Conservation (phyloP, 768 basidiomycete species). For the Podaxis pistillaris region DNA sequence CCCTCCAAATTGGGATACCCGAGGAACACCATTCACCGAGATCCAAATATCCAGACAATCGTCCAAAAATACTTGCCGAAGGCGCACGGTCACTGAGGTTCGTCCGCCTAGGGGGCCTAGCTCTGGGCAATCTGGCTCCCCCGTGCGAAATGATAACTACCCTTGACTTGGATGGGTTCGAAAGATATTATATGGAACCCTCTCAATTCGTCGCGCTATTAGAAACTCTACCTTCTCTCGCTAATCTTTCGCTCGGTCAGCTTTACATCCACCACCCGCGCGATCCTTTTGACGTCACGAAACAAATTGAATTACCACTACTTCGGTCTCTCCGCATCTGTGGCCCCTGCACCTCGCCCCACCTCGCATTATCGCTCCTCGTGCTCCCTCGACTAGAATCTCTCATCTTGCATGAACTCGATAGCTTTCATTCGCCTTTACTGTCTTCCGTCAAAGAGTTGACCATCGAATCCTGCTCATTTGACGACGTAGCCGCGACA, state of each 20-base stretch:
- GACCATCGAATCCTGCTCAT: constrained; percentile 31
- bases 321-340: constrained; percentile 42
- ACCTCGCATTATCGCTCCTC: constrained; percentile 35
- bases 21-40: constrained; percentile 27
- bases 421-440: constrained; percentile 30
- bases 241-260: constrained; percentile 41
- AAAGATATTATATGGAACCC: constrained; percentile 32
- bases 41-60: constrained; percentile 26
- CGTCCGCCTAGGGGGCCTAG: constrained; percentile 40
- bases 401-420: constrained; percentile 33
- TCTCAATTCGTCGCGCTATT: constrained; percentile 35
- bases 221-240: constrained; percentile 31
- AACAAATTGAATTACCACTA: constrained; percentile 31
- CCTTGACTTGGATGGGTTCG: constrained; percentile 44
- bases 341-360: constrained; percentile 31
- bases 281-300: constrained; percentile 26
- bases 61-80: constrained; percentile 29
- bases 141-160: constrained; percentile 33
- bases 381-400: constrained; percentile 34
- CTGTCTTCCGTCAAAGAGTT: constrained; percentile 34
- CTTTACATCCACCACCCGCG: constrained; percentile 34
- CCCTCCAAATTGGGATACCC: constrained; percentile 32
- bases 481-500: constrained; percentile 30
- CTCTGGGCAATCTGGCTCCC: constrained; percentile 39
- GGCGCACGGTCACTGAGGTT: constrained; percentile 34